Percentiles rank a stretch among this genome's conserved stretches.
Conservation (phyloP, 345 rosid species). For the Citrus inodora region DNA sequence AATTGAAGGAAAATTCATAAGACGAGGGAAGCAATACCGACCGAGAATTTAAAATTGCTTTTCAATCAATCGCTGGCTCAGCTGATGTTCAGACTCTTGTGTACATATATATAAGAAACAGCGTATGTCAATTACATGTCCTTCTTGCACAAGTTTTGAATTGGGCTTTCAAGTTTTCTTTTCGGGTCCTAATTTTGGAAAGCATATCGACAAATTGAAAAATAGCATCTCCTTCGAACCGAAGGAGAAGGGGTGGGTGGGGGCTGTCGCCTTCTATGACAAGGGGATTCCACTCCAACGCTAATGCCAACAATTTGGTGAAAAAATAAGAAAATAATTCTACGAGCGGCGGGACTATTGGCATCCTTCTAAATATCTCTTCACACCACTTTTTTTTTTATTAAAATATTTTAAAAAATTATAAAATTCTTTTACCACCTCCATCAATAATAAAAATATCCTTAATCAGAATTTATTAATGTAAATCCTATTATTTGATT, state of each 20-base stretch:
- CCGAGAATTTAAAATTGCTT: neutral
- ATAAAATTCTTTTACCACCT: too few relatives aligned
- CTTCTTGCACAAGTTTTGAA: neutral
- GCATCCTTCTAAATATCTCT: too few relatives aligned
- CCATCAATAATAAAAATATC: too few relatives aligned
- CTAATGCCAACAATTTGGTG: too few relatives aligned
- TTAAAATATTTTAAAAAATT: too few relatives aligned
- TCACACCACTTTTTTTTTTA: too few relatives aligned
- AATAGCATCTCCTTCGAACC: neutral
- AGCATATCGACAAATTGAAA: neutral
- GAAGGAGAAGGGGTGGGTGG: neutral
- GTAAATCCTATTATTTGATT: accelerated
- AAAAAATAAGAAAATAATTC: too few relatives aligned
- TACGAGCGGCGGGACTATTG: too few relatives aligned
- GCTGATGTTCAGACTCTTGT: neutral
- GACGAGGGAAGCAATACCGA: neutral
- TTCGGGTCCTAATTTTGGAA: neutral
- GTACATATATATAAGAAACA: neutral
- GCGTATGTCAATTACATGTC: neutral
- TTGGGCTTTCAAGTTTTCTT: neutral
- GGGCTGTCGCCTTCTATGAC: too few relatives aligned
- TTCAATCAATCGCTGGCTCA: neutral
- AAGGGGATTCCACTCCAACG: too few relatives aligned
- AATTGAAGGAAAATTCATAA: neutral
- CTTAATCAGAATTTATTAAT: accelerated